Evolutionary conservation across 1,139 yeast species (phyloP).

Genomic region (Kodamaea anthophila): DNA sequence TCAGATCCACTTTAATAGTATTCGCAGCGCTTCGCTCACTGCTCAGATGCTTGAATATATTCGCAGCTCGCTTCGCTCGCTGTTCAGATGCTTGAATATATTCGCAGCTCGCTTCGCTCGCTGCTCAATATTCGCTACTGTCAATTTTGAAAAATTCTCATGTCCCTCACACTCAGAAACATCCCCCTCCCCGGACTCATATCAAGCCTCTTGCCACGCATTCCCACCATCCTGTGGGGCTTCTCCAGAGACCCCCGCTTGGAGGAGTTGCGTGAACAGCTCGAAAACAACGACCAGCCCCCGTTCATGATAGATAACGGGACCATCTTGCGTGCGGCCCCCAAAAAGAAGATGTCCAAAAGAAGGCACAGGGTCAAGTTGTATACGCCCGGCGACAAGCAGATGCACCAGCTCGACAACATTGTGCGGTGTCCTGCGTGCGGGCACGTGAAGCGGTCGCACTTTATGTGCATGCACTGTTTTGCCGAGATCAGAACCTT

Average conservation of each 20-base stretch:
- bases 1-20: too few relatives aligned
- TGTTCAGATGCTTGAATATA: too few relatives aligned
- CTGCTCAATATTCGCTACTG: too few relatives aligned
- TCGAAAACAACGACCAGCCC: constrained; percentile 22
- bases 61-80: too few relatives aligned
- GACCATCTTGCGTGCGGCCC: constrained; percentile 69
- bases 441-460: constrained; percentile 86
- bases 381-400: constrained; percentile 79
- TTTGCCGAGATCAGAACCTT: constrained; percentile 71
- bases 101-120: too few relatives aligned
- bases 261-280: constrained; percentile 26
- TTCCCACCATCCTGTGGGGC: constrained; percentile 13
- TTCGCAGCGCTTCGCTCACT: too few relatives aligned
- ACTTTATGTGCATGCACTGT: constrained; percentile 89
- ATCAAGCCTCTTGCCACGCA: constrained; percentile 9
- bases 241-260: constrained; percentile 20
- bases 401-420: constrained; percentile 67
- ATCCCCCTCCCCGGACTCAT: constrained; percentile 12
- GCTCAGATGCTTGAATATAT: too few relatives aligned
- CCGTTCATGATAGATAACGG: constrained; percentile 52
- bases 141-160: constrained; percentile 6
- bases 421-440: constrained; percentile 92
- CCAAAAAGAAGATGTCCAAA: constrained; percentile 88
- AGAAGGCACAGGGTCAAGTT: constrained; percentile 78
- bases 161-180: constrained; percentile 22